Conservation (phyloP, 257 asterid genomes). For the Solanum infundibuliforme region DNA sequence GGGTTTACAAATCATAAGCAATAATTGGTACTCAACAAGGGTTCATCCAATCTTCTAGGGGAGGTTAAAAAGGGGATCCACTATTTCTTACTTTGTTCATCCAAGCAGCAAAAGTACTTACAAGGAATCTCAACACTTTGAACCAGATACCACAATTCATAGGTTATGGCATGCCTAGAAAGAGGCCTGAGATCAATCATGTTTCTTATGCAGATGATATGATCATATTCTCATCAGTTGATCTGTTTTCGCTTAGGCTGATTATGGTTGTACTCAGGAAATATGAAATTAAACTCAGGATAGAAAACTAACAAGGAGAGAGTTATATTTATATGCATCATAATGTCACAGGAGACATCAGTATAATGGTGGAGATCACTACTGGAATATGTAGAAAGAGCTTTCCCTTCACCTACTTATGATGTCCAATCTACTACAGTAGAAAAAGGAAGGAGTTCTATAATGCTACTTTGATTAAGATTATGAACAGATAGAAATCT, state of each 20-base stretch:
- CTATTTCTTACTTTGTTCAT: background rate
- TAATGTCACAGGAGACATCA: background rate
- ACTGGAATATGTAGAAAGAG: background rate
- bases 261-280: background rate
- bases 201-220: too few species aligned
- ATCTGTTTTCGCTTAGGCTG: background rate
- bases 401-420: background rate
- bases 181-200: background rate
- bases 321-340: background rate
- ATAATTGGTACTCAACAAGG: background rate
- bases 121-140: background rate
- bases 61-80: background rate
- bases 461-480: background rate
- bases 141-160: background rate
- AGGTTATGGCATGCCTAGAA: background rate
- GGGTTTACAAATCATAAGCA: background rate
- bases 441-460: background rate
- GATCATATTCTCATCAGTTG: background rate
- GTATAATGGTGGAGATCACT: background rate
- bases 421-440: background rate
- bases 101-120: background rate
- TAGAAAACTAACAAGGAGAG: background rate
- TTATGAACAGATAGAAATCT: too few species aligned
- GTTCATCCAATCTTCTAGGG: background rate
- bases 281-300: background rate